Conservation (phyloP, 345 rosid genomes). For the Theobroma cacao region DNA sequence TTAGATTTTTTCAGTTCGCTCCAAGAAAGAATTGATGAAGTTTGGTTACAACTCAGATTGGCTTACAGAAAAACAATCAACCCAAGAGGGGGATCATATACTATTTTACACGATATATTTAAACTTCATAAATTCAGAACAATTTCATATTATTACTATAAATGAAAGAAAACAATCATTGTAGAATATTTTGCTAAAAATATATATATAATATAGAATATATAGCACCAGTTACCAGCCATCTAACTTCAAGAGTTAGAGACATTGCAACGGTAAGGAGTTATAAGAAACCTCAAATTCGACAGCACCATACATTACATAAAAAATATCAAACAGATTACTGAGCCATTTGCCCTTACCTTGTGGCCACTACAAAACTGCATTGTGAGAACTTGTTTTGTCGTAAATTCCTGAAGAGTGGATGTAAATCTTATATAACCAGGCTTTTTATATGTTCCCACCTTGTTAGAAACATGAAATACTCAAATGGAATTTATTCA, state of each 20-base stretch:
- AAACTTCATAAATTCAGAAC: neutral
- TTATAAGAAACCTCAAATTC: neutral
- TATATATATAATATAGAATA: too few species aligned
- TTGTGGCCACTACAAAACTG: constrained; percentile 74
- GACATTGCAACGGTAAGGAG: neutral
- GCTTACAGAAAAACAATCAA: neutral
- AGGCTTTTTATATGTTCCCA: neutral
- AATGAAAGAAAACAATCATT: neutral
- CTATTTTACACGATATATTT: neutral
- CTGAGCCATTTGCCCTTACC: constrained; percentile 37
- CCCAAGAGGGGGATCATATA: neutral
- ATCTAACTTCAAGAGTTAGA: neutral
- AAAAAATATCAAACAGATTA: neutral
- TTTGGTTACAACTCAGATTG: neutral
- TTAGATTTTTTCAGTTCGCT: neutral
- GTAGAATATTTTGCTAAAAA: too few species aligned
- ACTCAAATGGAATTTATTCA: neutral
- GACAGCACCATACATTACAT: neutral
- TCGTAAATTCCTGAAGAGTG: constrained; percentile 59
- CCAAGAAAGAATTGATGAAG: neutral
- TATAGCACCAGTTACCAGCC: neutral
- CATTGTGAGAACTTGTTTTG: constrained; percentile 79
- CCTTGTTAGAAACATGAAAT: neutral
- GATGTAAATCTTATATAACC: constrained; percentile 6
- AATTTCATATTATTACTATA: neutral